Evolutionary conservation across 2,329 filamentous ascomycete species (phyloP), one percentile per base, ranked within the genome.

Genomic region (Alternaria angustiovoidea): DNA sequence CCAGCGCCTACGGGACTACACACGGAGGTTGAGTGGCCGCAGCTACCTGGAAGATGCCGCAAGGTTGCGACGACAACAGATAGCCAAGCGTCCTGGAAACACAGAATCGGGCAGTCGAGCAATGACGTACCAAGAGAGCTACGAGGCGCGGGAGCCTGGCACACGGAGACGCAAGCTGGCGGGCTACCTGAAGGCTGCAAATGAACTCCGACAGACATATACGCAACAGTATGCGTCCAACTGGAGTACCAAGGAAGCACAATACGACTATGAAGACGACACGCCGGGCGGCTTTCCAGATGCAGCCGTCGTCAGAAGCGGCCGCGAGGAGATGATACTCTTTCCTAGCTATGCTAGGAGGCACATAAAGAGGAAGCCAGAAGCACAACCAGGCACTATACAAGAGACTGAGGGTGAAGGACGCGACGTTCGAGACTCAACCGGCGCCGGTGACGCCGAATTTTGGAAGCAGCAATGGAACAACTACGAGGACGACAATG

Each of bases 271-370:
- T 60, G 75, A 76, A 24, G 77, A 78, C 41, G 76, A 81, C 26
- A 91, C 92, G 30, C 90, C 92, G 0, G 91, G 90, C 0, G 88
- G 90, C 1, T 97, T 96, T 72, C 92, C 93, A 0, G 90, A 97
- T 68, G 91, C 92, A 18, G 87, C 90, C n/a, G 91, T 97, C 61
- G 87, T 91, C 16, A 86, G 88, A 11, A 89, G 88, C 62, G 94
- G 92, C 12, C 87, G 93, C 61, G 93, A 97, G 76, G 92, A 98
- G 80, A 92, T 99, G 89, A 88, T 99, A 9, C 77, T 99, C 24
- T 99, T 99, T 69, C 95, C 95, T 0, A 97, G 93, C 54, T 99
- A 99, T 76, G 93, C 92, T 8, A 89, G 94, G 73, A 85, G 85
- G 62, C 90, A 96, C 75, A 78, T 86, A 34, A 89, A 82, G 67